These are phyloP conservation scores for Penicillium verrucosum DNA, from an alignment of 2,329 filamentous ascomycete genomes.

Conservation along the genomic window DNA sequence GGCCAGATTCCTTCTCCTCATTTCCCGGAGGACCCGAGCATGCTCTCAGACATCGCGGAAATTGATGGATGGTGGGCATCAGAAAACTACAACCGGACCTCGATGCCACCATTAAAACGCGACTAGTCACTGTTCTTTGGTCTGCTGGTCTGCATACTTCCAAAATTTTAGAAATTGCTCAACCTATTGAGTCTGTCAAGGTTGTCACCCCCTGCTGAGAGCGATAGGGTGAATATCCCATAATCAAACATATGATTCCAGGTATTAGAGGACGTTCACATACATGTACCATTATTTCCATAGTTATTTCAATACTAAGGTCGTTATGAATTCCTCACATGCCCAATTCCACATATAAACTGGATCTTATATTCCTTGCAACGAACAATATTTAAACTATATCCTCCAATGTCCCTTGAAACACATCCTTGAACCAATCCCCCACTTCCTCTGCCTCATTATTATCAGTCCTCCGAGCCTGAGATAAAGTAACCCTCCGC, in stretches of 20 bases:
- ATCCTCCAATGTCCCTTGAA: slow-evolving; percentile 8
- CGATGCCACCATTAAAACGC: not conserved
- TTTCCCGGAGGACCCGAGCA: slow-evolving; percentile 13
- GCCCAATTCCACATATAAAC: not conserved
- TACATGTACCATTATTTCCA: not conserved
- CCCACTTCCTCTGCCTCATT: slow-evolving; percentile 6
- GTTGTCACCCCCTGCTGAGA: not conserved
- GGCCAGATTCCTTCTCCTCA: slow-evolving; percentile 8
- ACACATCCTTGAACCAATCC: slow-evolving; percentile 12
- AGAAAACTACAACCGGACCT: slow-evolving; percentile 11
- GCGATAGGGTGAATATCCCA: not conserved
- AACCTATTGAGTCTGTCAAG: not conserved
- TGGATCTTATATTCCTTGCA: no score
- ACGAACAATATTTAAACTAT: not conserved
- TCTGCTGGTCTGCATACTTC: not conserved
- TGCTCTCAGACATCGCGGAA: slow-evolving; percentile 26
- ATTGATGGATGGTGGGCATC: slow-evolving; percentile 34
- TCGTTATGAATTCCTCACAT: not conserved
- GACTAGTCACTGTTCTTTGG: no score
- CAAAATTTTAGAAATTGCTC: no score
- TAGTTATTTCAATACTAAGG: no score
- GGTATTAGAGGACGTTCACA: not conserved
- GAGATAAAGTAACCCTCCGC: slow-evolving; percentile 30
- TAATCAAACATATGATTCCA: no score
- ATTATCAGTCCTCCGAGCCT: not conserved